Evolutionary conservation across 2,329 filamentous ascomycete genomes (phyloP), one percentile per base, ranked within the genome.

Genomic region (Aspergillus aculeatinus): DNA sequence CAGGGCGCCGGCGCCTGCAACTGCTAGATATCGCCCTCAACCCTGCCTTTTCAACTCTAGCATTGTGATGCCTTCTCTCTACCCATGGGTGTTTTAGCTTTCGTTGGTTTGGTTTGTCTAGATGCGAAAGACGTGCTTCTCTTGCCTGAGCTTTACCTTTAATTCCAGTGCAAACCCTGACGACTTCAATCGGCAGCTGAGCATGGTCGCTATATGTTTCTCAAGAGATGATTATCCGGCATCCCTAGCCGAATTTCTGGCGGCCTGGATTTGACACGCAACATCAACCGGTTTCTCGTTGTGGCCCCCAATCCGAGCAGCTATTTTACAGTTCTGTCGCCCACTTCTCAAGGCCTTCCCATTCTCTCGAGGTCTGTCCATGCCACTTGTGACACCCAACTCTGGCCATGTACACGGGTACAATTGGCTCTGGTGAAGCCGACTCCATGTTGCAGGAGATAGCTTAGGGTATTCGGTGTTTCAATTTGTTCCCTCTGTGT

Each of bases 1-100:
- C 83, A 87, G 73, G 81, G 81, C 57, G 82, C 82, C 21, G 82
- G 80, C 61, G 80, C 82, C 51, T 90, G 87, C 79, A 85, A 86
- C 71, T 90, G 87, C 75, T 90, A 64, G 82, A 78, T 69, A 29
- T 29, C 27, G 27, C 27, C 27, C 49, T 14, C 21, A 42, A 58
- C 27, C 42, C 27, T 47, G 48, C 29, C 51, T 35, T 50, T 60
- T 55, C 59, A 60, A 44, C 50, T 60, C 55, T 55, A 55, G 48
- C 50, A 49, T 35, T 42, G 42, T 48, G 44, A 14, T 47, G 29
- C 31, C 47, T 29, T 29, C 6, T 27, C 27, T 59, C 25, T 49
- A 55, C 63, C 59, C 56, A 49, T 57, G 55, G 55, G 53, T 53
- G 57, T 51, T 48, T 33, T 44, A 49, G 59, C 52, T 51, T 55